Conservation (phyloP, 805 yeast genomes). For the Candida maris region DNA sequence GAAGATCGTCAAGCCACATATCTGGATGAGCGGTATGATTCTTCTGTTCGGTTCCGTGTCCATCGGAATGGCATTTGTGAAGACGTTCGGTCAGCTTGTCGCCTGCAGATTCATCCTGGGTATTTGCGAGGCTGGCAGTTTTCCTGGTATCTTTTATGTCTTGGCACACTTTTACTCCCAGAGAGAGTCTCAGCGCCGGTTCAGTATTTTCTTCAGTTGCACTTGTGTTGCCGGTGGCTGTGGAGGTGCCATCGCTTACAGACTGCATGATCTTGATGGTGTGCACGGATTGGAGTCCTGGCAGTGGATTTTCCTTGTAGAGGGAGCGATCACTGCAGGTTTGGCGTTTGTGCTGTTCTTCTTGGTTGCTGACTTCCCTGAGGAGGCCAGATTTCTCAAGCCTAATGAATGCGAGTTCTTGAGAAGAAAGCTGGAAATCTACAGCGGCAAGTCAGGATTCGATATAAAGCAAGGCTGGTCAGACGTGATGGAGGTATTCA, state of each 20-base stretch:
- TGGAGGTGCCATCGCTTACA: slow-evolving; percentile 69
- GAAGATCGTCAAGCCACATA: slow-evolving; percentile 58
- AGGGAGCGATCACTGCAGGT: slow-evolving; percentile 35
- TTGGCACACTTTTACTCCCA: slow-evolving; percentile 63
- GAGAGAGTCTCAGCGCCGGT: slow-evolving; percentile 64
- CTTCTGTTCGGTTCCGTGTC: slow-evolving; percentile 61
- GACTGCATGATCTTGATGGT: slow-evolving; percentile 53
- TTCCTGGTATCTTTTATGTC: slow-evolving; percentile 72
- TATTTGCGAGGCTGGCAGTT: slow-evolving; percentile 64
- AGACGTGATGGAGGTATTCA: slow-evolving; percentile 49
- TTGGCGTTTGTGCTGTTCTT: slow-evolving; percentile 36
- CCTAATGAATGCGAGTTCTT: slow-evolving; percentile 51
- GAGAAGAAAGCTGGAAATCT: slow-evolving; percentile 56
- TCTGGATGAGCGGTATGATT: slow-evolving; percentile 59
- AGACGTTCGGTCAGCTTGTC: slow-evolving; percentile 54
- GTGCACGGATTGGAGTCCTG: slow-evolving; percentile 40
- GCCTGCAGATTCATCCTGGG: slow-evolving; percentile 67
- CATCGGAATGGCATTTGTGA: slow-evolving; percentile 62
- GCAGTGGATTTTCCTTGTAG: slow-evolving; percentile 44
- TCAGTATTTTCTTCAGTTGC: slow-evolving; percentile 64
- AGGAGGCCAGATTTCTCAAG: slow-evolving; percentile 53
- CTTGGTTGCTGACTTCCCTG: slow-evolving; percentile 68
- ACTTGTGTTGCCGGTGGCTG: slow-evolving; percentile 78
- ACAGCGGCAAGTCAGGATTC: slow-evolving; percentile 46
- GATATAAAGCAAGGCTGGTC: slow-evolving; percentile 43